Percentiles rank a stretch among this genome's conserved stretches.
Conservation (phyloP, 129 eudicot genomes). For the Arctium minus region DNA sequence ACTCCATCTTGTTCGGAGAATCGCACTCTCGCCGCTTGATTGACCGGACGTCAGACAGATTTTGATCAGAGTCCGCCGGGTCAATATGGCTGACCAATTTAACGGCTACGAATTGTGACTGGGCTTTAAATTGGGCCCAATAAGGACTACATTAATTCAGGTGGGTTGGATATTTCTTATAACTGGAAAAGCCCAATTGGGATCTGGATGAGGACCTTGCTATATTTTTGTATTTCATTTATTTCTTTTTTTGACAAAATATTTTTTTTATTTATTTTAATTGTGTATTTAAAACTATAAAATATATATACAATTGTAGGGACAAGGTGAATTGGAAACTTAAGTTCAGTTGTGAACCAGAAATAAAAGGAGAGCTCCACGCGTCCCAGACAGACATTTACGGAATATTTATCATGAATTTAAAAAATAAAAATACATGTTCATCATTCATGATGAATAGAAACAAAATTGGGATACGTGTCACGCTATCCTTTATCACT, state of each 20-base stretch:
- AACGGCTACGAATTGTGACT: background rate
- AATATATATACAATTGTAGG: no score
- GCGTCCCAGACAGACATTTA: no score
- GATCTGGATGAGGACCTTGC: background rate
- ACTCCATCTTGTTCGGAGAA: constrained; percentile 50
- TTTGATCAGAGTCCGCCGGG: constrained; percentile 16
- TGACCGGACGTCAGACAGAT: background rate
- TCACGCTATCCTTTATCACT: no score
- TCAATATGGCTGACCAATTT: constrained; percentile 20
- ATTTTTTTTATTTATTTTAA: background rate
- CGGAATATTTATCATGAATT: no score
- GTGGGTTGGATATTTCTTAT: background rate
- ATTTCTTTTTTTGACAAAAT: background rate
- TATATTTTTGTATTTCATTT: background rate
- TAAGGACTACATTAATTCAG: background rate
- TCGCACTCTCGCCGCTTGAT: constrained; percentile 11
- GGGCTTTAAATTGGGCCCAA: constrained; percentile 5
- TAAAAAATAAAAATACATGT: no score
- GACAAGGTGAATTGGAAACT: no score
- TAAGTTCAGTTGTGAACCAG: no score
- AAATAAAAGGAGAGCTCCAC: no score
- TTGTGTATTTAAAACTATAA: no score
- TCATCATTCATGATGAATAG: background rate
- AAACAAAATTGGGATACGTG: background rate
- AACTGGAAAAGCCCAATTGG: background rate